phyloP scores from a whole-genome alignment of 2,329 filamentous ascomycete species.

The Hypoxylon sp. region DNA sequence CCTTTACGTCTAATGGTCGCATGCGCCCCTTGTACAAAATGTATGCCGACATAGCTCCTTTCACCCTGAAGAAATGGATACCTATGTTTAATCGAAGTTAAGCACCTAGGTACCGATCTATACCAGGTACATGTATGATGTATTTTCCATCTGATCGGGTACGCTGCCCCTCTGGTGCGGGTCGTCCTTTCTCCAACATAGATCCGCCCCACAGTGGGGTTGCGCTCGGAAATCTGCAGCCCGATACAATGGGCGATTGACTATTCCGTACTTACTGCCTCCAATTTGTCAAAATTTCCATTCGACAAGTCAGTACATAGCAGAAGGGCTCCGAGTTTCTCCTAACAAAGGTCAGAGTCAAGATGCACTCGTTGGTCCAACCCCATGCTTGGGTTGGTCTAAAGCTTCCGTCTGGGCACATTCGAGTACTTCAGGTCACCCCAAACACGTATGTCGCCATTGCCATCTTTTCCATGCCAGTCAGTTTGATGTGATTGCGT shows the following conservation, averaged over 20 bases:
- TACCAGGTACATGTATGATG: no score
- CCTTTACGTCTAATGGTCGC: no score
- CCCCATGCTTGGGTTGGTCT: slow-evolving; percentile 72
- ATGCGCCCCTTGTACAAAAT: no score
- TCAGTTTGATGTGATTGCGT: slow-evolving; percentile 17
- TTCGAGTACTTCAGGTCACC: slow-evolving; percentile 68
- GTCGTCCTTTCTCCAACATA: slow-evolving; percentile 11
- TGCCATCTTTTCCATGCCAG: background rate
- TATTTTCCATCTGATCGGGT: background rate
- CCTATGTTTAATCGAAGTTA: no score
- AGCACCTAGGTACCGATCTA: no score
- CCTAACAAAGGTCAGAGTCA: slow-evolving; percentile 5
- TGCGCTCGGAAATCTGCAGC: slow-evolving; percentile 25
- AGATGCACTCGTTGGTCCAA: slow-evolving; percentile 62
- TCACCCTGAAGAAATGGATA: no score
- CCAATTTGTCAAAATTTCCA: slow-evolving; percentile 29
- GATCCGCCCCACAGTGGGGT: slow-evolving; percentile 32
- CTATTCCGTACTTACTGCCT: no score
- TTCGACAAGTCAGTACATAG: slow-evolving; percentile 5
- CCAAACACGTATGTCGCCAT: slow-evolving; percentile 68
- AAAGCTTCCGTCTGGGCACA: slow-evolving; percentile 69
- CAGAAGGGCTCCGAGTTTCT: background rate
- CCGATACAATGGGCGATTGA: slow-evolving; percentile 11
- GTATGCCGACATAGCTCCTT: no score
- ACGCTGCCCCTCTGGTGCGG: slow-evolving; percentile 3